A percentile compares a stretch with the other conserved stretches of the same genome.
These are phyloP conservation scores for Flammula alnicola DNA, from an alignment of 1,284 basidiomycete species.

Conservation along the genomic window DNA sequence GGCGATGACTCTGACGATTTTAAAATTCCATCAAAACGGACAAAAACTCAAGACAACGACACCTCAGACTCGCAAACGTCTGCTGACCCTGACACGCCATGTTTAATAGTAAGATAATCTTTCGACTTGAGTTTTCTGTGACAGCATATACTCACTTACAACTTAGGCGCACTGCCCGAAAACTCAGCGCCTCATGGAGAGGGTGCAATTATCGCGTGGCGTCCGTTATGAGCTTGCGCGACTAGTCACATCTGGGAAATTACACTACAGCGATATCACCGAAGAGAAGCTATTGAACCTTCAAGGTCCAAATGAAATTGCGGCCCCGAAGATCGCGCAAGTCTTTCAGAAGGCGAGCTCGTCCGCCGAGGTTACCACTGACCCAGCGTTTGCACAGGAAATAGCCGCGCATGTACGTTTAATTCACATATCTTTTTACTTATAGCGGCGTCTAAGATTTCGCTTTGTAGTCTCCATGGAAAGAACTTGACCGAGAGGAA, in stretches of 20 bases:
- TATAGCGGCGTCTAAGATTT: background rate
- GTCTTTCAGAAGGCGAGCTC: constrained; percentile 11
- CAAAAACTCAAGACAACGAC: no score
- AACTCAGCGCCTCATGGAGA: constrained; percentile 18
- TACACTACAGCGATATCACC: constrained; percentile 29
- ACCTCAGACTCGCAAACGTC: no score
- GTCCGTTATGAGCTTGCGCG: constrained; percentile 45
- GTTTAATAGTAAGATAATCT: constrained; percentile 4
- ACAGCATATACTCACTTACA: background rate
- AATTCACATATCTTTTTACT: background rate
- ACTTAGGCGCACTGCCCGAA: constrained; percentile 19
- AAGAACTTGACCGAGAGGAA: constrained; percentile 47
- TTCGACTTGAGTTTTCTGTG: background rate
- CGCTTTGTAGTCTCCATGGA: constrained; percentile 44
- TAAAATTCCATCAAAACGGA: no score
- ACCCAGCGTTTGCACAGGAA: constrained; percentile 36
- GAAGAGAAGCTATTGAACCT: constrained; percentile 31
- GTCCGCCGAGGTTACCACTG: background rate
- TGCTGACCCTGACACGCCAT: background rate
- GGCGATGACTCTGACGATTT: no score
- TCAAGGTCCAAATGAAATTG: constrained; percentile 15
- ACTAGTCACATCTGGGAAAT: constrained; percentile 29
- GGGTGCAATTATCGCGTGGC: constrained; percentile 32
- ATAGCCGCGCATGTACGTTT: constrained; percentile 36
- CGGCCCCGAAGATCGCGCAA: constrained; percentile 14